Evolutionary conservation across 441 rosid genomes (phyloP).

Genomic region (Arabidopsis lyrata): DNA sequence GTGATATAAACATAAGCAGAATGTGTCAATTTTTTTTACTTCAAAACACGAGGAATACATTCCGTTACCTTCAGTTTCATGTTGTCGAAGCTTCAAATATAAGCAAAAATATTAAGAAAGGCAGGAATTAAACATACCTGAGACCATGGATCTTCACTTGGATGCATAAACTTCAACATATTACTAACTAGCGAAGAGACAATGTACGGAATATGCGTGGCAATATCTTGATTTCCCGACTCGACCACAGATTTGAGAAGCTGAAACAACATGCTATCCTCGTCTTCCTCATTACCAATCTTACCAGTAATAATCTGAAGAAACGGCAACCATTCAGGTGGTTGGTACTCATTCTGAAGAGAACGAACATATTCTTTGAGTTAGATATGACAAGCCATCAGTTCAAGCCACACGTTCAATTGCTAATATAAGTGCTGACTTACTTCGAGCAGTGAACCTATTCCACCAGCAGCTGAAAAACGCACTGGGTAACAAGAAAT

Average conservation of each 20-base stretch:
- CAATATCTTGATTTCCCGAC: slow-evolving; percentile 64
- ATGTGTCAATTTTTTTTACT: slow-evolving; percentile 16
- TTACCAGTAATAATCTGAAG: slow-evolving; percentile 75
- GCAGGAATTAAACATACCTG: slow-evolving; percentile 57
- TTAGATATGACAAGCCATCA: slow-evolving; percentile 31
- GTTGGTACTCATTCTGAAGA: slow-evolving; percentile 76
- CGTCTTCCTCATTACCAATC: slow-evolving; percentile 76
- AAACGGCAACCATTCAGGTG: slow-evolving; percentile 86
- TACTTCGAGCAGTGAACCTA: slow-evolving; percentile 77
- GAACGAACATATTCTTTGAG: slow-evolving; percentile 35
- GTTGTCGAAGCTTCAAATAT: slow-evolving; percentile 21
- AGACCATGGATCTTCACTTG: slow-evolving; percentile 67
- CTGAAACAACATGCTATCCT: slow-evolving; percentile 68
- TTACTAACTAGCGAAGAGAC: slow-evolving; percentile 64
- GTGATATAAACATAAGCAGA: slow-evolving; percentile 21
- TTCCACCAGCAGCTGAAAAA: slow-evolving; percentile 84
- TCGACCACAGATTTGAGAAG: slow-evolving; percentile 78
- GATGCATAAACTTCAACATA: slow-evolving; percentile 59
- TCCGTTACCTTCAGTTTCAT: slow-evolving; percentile 17
- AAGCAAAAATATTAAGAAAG: slow-evolving; percentile 10
- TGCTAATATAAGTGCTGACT: slow-evolving; percentile 30
- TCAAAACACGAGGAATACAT: slow-evolving; percentile 4
- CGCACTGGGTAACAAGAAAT: slow-evolving; percentile 82
- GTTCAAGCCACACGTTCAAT: slow-evolving; percentile 5
- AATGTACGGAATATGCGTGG: slow-evolving; percentile 68